A percentile compares a stretch with the other conserved stretches of the same genome.
These are phyloP conservation scores for Wickerhamomyces sp. DNA, from an alignment of 1,139 yeast genomes.

Conservation along the genomic window DNA sequence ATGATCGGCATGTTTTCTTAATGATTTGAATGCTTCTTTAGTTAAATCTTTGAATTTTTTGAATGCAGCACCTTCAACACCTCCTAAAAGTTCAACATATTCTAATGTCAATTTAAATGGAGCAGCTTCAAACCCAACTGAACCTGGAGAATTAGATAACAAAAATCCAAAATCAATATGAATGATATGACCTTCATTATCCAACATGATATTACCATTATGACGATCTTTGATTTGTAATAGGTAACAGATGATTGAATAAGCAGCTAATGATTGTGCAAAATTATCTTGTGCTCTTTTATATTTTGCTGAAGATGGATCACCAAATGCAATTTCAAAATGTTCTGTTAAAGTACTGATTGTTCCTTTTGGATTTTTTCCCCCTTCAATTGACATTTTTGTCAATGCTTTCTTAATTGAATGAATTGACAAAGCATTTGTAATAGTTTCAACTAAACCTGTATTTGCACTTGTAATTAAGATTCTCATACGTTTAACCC, in stretches of 20 bases:
- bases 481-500: constrained; percentile 94
- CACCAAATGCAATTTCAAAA: constrained; percentile 70
- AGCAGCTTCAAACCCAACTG: constrained; percentile 95
- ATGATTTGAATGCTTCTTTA: constrained; percentile 65
- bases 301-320: constrained; percentile 43
- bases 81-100: constrained; percentile 84
- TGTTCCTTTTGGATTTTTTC: constrained; percentile 62
- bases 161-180: constrained; percentile 96
- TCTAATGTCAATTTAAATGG: constrained; percentile 90
- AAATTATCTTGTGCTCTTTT: constrained; percentile 77
- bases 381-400: constrained; percentile 59
- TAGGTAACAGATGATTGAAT: constrained; percentile 81
- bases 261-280: constrained; percentile 80
- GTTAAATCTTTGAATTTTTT: constrained; percentile 53
- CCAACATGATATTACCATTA: constrained; percentile 93
- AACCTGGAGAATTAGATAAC: constrained; percentile 90
- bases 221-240: constrained; percentile 93
- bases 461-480: constrained; percentile 85
- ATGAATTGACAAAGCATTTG: constrained; percentile 88
- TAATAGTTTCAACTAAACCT: constrained; percentile 92
- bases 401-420: constrained; percentile 91
- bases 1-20: constrained; percentile 69
- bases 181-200: constrained; percentile 88
- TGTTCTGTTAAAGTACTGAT: constrained; percentile 75
- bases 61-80: constrained; percentile 56